Percentiles rank a stretch among this genome's conserved stretches.
Evolutionary conservation across 2,329 filamentous ascomycete species (phyloP).

Genomic region (Phialocephala subalpina): DNA sequence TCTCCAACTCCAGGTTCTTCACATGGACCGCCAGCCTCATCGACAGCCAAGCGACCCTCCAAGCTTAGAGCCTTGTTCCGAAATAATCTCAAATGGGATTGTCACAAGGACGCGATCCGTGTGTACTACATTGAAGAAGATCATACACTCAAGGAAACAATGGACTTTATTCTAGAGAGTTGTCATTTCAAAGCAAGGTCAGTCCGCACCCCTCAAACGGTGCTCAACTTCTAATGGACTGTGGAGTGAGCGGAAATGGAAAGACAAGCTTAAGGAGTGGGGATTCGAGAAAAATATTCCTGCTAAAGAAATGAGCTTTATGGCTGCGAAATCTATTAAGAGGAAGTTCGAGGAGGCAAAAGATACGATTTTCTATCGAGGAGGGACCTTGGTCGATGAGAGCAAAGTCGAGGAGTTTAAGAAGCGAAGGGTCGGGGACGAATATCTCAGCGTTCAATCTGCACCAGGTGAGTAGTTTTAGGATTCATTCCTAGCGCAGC

Average conservation of each 20-base stretch:
- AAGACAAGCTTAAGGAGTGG: conserved; percentile 26
- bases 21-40: no score
- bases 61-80: not conserved
- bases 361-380: conserved; percentile 13
- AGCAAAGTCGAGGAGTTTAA: conserved; percentile 19
- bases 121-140: conserved; percentile 9
- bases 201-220: not conserved
- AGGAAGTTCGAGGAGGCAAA: conserved; percentile 19
- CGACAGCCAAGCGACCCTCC: no score
- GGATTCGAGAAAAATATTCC: conserved; percentile 25
- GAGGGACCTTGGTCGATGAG: not conserved
- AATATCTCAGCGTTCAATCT: not conserved
- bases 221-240: not conserved
- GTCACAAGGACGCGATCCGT: conserved; percentile 15
- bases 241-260: conserved; percentile 22
- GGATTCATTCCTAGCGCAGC: no score
- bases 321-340: conserved; percentile 20
- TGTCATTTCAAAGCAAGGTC: conserved; percentile 5
- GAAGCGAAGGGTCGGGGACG: conserved; percentile 19
- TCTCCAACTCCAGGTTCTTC: no score
- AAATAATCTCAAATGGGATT: conserved; percentile 11
- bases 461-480: not conserved
- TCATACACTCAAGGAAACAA: conserved; percentile 7
- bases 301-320: conserved; percentile 16
- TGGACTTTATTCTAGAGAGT: not conserved